A percentile compares a stretch with the other conserved stretches of the same genome.
phyloP scores from a whole-genome alignment of 371 early-diverging fungal species.

The Zychaea mexicana region DNA sequence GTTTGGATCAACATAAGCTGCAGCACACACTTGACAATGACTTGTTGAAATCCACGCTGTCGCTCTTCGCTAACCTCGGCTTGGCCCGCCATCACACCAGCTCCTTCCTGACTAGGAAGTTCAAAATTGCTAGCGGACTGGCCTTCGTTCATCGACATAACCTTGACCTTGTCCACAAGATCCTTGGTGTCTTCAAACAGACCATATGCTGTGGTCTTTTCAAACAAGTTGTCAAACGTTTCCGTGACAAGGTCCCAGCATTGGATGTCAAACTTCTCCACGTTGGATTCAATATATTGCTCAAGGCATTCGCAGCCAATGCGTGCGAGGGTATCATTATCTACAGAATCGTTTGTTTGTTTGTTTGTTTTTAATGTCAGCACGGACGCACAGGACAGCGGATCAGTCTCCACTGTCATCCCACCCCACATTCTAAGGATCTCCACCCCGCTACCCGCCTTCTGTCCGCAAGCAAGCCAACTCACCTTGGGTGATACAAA shows the following conservation, averaged over 20 bases:
- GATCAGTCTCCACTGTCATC: neutral
- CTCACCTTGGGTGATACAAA: constrained; percentile 83
- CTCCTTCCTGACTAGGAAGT: neutral
- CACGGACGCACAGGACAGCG: neutral
- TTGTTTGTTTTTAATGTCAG: too few species aligned
- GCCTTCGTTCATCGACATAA: constrained; percentile 10
- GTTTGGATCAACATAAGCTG: constrained; percentile 80
- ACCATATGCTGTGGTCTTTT: constrained; percentile 80
- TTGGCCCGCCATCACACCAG: neutral
- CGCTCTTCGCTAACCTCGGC: constrained; percentile 44
- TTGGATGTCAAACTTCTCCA: constrained; percentile 61
- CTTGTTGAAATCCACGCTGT: constrained; percentile 73
- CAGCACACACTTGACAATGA: constrained; percentile 79
- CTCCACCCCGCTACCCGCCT: neutral
- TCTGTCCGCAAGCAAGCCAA: neutral
- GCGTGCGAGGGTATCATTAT: constrained; percentile 88
- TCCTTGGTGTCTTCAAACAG: constrained; percentile 68
- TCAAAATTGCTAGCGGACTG: neutral
- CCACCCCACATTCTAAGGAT: neutral
- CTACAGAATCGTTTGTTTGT: too few species aligned
- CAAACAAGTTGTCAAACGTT: constrained; percentile 71
- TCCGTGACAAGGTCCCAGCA: constrained; percentile 77
- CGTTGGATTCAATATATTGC: constrained; percentile 83
- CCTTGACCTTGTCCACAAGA: constrained; percentile 39
- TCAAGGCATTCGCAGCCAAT: constrained; percentile 92